Conservation (phyloP, 192 early-diverging fungal species). For the Umbelopsis ramanniana region DNA sequence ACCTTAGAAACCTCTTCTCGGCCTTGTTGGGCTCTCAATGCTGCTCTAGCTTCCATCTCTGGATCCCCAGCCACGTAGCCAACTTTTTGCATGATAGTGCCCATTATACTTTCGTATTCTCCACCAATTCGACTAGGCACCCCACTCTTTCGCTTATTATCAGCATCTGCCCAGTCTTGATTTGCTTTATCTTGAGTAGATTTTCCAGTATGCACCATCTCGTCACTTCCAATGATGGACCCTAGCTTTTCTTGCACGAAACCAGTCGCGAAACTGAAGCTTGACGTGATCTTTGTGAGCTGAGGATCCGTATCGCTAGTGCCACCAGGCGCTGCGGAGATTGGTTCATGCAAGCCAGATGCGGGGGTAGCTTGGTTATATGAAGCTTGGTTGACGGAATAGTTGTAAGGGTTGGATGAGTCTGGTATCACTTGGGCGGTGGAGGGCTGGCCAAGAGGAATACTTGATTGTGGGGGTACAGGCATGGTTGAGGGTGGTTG, state of each 20-base stretch:
- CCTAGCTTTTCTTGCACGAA: conserved; percentile 28
- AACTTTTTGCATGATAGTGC: conserved; percentile 12
- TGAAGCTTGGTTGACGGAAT: conserved; percentile 18
- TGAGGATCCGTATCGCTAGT: conserved; percentile 28
- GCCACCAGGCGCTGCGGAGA: neutral
- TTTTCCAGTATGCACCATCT: conserved; percentile 6
- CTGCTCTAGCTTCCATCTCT: conserved; percentile 31
- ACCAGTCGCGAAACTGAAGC: conserved; percentile 20
- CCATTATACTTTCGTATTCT: conserved; percentile 35
- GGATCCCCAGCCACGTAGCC: conserved; percentile 34
- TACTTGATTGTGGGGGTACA: conserved; percentile 1
- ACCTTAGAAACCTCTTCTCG: conserved; percentile 27
- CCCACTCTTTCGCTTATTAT: neutral
- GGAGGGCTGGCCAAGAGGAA: neutral
- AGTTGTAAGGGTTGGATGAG: conserved; percentile 24
- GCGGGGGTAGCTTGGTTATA: neutral
- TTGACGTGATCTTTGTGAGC: conserved; percentile 22
- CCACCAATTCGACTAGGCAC: conserved; percentile 36
- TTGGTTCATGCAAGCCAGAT: neutral
- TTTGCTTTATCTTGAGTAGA: neutral
- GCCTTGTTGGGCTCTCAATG: conserved; percentile 20
- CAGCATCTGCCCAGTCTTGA: conserved; percentile 23
- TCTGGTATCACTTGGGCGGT: conserved; percentile 2
- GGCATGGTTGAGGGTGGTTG: conserved; percentile 5
- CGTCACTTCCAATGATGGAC: conserved; percentile 10